Conservation (phyloP, 2,329 filamentous ascomycete genomes). For the Trichoderma arundinaceum region DNA sequence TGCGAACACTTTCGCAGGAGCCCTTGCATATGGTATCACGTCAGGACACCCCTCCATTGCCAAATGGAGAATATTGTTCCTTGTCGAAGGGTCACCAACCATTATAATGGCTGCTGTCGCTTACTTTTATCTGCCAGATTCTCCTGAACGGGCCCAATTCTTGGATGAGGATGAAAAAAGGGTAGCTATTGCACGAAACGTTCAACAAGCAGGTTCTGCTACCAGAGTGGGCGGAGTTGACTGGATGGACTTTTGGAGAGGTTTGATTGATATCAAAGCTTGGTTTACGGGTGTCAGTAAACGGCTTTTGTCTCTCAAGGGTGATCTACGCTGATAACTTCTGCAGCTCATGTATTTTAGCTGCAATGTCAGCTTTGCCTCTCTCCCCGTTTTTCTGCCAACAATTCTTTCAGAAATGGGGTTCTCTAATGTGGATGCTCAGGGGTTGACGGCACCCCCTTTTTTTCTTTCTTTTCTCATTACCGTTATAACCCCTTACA, state of each 20-base stretch:
- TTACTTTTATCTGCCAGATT: slow-evolving; percentile 43
- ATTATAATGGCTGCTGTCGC: slow-evolving; percentile 40
- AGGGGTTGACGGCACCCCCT: slow-evolving; percentile 50
- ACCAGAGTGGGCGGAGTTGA: slow-evolving; percentile 32
- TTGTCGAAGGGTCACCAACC: slow-evolving; percentile 43
- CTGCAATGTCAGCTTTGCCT: slow-evolving; percentile 48
- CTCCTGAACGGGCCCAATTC: slow-evolving; percentile 40
- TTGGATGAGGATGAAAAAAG: slow-evolving; percentile 40
- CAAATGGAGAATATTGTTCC: slow-evolving; percentile 42
- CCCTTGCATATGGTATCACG: slow-evolving; percentile 44
- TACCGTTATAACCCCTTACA: slow-evolving; percentile 40
- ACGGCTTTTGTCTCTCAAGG: too few species aligned
- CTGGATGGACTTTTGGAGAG: slow-evolving; percentile 44
- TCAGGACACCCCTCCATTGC: slow-evolving; percentile 38
- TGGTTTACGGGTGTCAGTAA: slow-evolving; percentile 34
- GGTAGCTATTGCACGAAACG: slow-evolving; percentile 35
- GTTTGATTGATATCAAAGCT: slow-evolving; percentile 44
- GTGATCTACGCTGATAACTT: slow-evolving; percentile 36
- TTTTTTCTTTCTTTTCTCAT: slow-evolving; percentile 49
- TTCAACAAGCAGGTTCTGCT: slow-evolving; percentile 36
- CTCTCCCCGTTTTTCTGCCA: slow-evolving; percentile 49
- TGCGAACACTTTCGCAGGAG: slow-evolving; percentile 44
- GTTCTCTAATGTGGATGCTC: slow-evolving; percentile 46
- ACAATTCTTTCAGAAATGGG: slow-evolving; percentile 50
- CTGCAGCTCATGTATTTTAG: slow-evolving; percentile 48